Percentiles rank a stretch among this genome's conserved stretches.
These are phyloP conservation scores for Tolypocladium inflatum DNA, from an alignment of 2,329 filamentous ascomycete species.

Conservation along the genomic window DNA sequence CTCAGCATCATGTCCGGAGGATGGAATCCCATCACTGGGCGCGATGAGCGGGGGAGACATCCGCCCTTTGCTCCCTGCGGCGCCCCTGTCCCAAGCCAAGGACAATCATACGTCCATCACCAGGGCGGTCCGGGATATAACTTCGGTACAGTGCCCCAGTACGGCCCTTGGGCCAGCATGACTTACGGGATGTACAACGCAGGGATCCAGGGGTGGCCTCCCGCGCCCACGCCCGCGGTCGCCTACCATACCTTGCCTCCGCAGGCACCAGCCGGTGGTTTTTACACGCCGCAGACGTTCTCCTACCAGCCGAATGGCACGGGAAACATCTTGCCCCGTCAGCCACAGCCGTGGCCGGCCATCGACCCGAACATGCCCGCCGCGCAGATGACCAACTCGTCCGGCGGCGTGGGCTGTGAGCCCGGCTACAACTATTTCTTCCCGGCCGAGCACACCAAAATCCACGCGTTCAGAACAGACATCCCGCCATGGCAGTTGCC, in stretches of 20 bases:
- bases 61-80: constrained; percentile 24
- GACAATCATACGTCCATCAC: constrained; percentile 28
- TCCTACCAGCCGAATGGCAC: constrained; percentile 28
- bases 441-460: constrained; percentile 45
- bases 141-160: constrained; percentile 15
- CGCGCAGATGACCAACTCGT: constrained; percentile 45
- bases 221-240: background rate
- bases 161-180: constrained; percentile 11
- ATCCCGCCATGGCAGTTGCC: constrained; percentile 44
- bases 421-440: constrained; percentile 57
- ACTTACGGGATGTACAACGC: constrained; percentile 15
- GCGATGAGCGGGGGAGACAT: constrained; percentile 21
- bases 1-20: constrained; percentile 24
- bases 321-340: constrained; percentile 23
- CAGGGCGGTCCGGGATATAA: constrained; percentile 24
- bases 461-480: constrained; percentile 45
- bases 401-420: constrained; percentile 48
- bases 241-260: background rate
- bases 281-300: constrained; percentile 15
- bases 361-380: constrained; percentile 38
- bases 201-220: constrained; percentile 6
- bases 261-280: constrained; percentile 11
- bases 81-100: constrained; percentile 21
- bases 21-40: constrained; percentile 30
- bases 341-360: constrained; percentile 30